Evolutionary conservation across 768 basidiomycete genomes (phyloP).

Genomic region (Suillus paluster): DNA sequence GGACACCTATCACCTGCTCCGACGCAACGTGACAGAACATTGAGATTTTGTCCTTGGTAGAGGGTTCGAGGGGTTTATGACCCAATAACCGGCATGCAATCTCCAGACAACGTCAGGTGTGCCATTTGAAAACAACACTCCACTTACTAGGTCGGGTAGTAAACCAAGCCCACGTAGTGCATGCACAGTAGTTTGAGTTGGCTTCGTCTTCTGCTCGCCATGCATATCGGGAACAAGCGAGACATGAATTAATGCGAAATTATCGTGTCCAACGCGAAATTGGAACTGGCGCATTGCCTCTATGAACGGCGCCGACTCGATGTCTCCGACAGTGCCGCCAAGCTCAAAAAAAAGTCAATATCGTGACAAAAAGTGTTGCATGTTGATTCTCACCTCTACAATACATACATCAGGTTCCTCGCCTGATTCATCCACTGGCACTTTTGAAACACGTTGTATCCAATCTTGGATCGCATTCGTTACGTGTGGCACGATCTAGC

Average conservation of each 20-base stretch:
- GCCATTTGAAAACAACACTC: background rate
- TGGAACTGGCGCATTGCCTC: conserved; percentile 99
- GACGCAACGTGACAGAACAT: conserved; percentile 98
- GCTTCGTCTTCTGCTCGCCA: conserved; percentile 99
- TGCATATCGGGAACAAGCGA: conserved; percentile 99
- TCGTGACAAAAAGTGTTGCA: background rate
- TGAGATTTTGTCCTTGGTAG: conserved; percentile 94
- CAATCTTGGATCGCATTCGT: conserved; percentile 98
- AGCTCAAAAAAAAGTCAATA: conserved; percentile 54
- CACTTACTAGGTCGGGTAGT: conserved; percentile 84
- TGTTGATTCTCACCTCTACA: conserved; percentile 72
- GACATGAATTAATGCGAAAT: conserved; percentile 96
- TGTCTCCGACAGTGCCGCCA: conserved; percentile 97
- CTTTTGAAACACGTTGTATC: conserved; percentile 93
- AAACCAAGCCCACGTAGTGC: conserved; percentile 91
- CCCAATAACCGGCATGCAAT: conserved; percentile 91
- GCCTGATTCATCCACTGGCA: conserved; percentile 93
- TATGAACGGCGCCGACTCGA: conserved; percentile 97
- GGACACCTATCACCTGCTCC: conserved; percentile 92
- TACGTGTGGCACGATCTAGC: conserved; percentile 91
- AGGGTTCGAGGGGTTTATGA: conserved; percentile 76
- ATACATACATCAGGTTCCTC: conserved; percentile 97
- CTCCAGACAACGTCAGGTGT: conserved; percentile 41
- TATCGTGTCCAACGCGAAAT: conserved; percentile 94
- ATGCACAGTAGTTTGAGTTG: conserved; percentile 96